Evolutionary conservation across 805 yeast genomes (phyloP), one percentile per base, ranked within the genome.

Genomic region (Candida sithepensis): DNA sequence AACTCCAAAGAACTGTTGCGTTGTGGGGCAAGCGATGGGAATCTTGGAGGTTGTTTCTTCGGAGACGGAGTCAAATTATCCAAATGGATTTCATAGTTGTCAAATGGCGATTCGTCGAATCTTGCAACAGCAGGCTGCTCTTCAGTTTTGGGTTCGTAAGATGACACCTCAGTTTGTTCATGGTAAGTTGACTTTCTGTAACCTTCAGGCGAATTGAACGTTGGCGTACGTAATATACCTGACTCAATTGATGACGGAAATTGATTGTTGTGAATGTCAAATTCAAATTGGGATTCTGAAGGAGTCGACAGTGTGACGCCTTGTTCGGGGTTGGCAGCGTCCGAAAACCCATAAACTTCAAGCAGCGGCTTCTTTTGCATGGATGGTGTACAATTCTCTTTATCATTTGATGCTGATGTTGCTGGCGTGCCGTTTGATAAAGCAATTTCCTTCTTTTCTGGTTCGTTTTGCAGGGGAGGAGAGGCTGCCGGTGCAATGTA

Each of bases 311-410:
- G 22, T 20, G 49, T 45, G 7, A 50, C 48, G 3, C 52, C 53
- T 30, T 41, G 41, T 2, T 23, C 43, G 13, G 48, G 9, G 8
- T 46, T 14, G 2, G 43, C 49, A 16, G 26, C 16, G 5, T 48
- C 51, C 16, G 34, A 36, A 42, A 62, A 58, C 1, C 66, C 65
- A 34, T 58, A 59, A 1, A 59, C 50, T 16, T 54, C 53, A 18
- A 62, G 45, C 2, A 60, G 51, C 22, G 49, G 51, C 28, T 41
- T 50, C 23, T 37, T 44, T 18, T 13, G 14, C 13, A 21, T 21
- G 13, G 12, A 22, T 24, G 37, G 41, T 20, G 6, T 39, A 10
- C 10, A 14, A n/a, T 38, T 39, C 24, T 46, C 37, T 20, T 32
- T 22, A 21, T 40, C 36, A 23, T 18, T 30, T 34, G 26, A 9